A percentile compares a stretch with the other conserved stretches of the same genome.
Conservation (phyloP, 352 stramenopile genomes). For the Pythium coloratum region DNA sequence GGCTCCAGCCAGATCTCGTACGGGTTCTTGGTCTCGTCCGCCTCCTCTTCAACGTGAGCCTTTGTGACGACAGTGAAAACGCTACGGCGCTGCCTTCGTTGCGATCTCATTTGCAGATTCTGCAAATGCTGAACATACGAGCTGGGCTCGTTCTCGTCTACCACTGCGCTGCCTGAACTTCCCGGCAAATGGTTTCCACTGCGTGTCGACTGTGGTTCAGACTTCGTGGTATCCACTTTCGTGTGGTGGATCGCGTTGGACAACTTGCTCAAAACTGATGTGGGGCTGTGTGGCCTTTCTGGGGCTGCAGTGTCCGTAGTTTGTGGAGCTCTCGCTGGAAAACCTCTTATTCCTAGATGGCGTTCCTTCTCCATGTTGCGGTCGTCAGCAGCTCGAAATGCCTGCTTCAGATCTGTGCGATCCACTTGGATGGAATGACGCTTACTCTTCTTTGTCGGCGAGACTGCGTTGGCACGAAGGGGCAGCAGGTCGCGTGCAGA, state of each 20-base stretch:
- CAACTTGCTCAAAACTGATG: neutral
- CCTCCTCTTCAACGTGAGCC: neutral
- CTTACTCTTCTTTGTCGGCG: neutral
- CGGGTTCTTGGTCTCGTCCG: conserved; percentile 15
- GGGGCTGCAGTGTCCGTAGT: neutral
- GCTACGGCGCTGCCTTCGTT: conserved; percentile 12
- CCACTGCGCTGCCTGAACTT: neutral
- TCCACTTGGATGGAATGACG: conserved; percentile 21
- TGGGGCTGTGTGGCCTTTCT: neutral
- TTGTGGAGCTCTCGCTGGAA: neutral
- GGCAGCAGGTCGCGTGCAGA: neutral
- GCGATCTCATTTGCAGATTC: conserved; percentile 14
- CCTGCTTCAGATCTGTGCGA: conserved; percentile 3
- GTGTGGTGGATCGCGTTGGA: neutral
- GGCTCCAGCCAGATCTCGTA: conserved; percentile 36
- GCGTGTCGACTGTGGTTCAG: neutral
- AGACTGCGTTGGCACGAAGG: neutral
- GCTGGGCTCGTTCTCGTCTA: neutral
- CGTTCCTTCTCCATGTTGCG: neutral
- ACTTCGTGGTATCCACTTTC: neutral
- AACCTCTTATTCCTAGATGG: neutral
- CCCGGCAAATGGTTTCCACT: neutral
- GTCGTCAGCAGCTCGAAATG: conserved; percentile 1
- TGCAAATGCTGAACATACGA: conserved; percentile 11
- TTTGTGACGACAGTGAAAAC: conserved; percentile 5